Base-by-base conservation (phyloP, 2,329 filamentous ascomycete genomes). In the Neoascochyta sp. region DNA sequence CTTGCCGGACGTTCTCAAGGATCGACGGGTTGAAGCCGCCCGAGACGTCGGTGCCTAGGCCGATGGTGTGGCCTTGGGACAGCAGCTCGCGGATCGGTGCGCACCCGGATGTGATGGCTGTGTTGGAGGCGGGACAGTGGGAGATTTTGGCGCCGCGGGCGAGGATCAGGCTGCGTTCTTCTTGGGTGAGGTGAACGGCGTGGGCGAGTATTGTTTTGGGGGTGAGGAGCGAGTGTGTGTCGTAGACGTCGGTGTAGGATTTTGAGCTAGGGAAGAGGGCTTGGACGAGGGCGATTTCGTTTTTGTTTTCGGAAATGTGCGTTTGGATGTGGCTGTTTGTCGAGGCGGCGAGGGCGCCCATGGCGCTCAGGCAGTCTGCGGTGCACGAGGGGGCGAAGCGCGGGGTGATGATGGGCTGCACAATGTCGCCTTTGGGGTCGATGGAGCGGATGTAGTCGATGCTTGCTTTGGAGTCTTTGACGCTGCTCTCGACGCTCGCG, bases 51-150 rank as follows among this genome's bases (percentile, higher is more conserved):
- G 90, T 96, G 0, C 92, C 92, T 0, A 98, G 67, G 0, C 92
- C 90, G 5, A 95, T 80, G 0, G 76, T 78, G 24, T 96, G 73
- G 0, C 86, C 87, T 29, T 74, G 73, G 13, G 87, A 75, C 29
- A 95, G 70, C 47, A 95, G 60, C 63, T 75, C 75, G 11, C 90
- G 73, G 2, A 98, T 81, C 4, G 77, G 78, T 7, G 86, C 85
- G 27, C 81, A 74, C 0, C 92, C 92, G 16, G 80, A 86, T 1
- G 86, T 86, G 27, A 98, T 71, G 1, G 85, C 80, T 5, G 79
- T 81, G 63, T 98, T 98, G 48, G 81, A 87, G 32, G 83, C 85
- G 0, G 90, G 90, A 59, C 90, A 96, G 64, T 96, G 90, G 4
- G 78, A 77, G 11, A 96, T 73, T 46, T 85, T 86, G 4, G 78